Evolutionary conservation across 306 rosid genomes (phyloP), one percentile per base, ranked within the genome.

Genomic region (Pterocarpus macrocarpus): DNA sequence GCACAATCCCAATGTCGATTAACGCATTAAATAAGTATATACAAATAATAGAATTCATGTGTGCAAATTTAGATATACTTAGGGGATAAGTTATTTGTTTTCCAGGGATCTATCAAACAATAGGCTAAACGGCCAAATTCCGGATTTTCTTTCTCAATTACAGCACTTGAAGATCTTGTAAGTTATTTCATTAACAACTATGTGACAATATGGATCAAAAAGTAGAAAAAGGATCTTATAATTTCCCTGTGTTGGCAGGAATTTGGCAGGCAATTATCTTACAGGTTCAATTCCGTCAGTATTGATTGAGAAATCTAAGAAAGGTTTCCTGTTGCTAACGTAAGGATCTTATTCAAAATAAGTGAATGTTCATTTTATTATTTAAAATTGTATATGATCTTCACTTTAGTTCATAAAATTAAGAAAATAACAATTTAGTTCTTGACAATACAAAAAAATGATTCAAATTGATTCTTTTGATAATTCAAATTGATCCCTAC

Each of bases 81-180:
- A 80, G 33, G 64, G n/a, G 22, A 22, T 32, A 49, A 47, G 45
- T 9, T 53, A 0, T 13, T 52, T 28, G 22, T 86, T 68, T 86
- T 81, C 12, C 81, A 89, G 91, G 88, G 91, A 87, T 83, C 61
- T 87, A 64, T 89, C 93, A 33, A 77, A 88, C 80, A 88, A 88
- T 8, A 44, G 56, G 77, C 83, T 88, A 68, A 69, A 55, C 0
- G 87, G 90, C 32, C 11, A 49, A 30, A 69, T 86, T 7, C 88
- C 87, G 10, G 47, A 34, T 4, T 82, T 81, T 59, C 61, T 84
- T 38, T 41, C 86, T 28, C 50, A 81, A 55, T 33, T 88, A 35
- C 62, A 13, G 45, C 0, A 41, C 6, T 62, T 86, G n/a, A 63
- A 62, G 66, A 64, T 72, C 45, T 43, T 88, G 92, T 84, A 86